Evolutionary conservation across 2,329 filamentous ascomycete species (phyloP).

Genomic region (Neoascochyta sp.): DNA sequence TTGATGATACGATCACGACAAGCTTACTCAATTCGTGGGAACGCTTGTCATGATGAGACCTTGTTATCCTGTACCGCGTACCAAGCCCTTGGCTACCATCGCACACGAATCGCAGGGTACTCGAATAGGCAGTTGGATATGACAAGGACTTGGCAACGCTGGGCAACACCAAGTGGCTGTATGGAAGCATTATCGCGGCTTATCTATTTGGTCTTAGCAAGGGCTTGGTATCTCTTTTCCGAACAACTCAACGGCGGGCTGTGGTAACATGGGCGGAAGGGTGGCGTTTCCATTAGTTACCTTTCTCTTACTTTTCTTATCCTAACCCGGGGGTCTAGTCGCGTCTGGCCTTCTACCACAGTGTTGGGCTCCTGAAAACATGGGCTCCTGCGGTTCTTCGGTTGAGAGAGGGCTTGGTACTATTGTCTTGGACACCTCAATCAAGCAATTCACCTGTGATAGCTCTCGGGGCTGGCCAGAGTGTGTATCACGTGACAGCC

Average conservation of each 20-base stretch:
- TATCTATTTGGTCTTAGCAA: constrained; percentile 20
- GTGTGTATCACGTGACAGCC: no score
- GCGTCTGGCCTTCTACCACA: constrained; percentile 13
- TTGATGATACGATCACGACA: no score
- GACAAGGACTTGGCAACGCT: constrained; percentile 11
- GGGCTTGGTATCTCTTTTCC: constrained; percentile 20
- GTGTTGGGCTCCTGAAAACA: constrained; percentile 15
- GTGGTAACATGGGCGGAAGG: constrained; percentile 9
- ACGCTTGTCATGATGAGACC: constrained; percentile 10
- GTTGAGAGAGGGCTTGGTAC: constrained; percentile 12
- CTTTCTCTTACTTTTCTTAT: constrained; percentile 20
- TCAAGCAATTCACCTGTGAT: constrained; percentile 9
- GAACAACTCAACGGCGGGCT: constrained; percentile 11
- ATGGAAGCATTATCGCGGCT: constrained; percentile 12
- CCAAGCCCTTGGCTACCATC: constrained; percentile 20
- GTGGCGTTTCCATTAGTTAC: constrained; percentile 11
- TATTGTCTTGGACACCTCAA: constrained; percentile 9
- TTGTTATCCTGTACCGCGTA: constrained; percentile 11
- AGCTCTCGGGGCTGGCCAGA: constrained; percentile 11
- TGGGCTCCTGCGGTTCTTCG: constrained; percentile 13
- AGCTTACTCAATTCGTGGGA: no score
- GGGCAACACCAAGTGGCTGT: constrained; percentile 5
- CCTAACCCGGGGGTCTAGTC: constrained; percentile 10
- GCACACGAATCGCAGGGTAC: constrained; percentile 3
- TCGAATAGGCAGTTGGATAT: constrained; percentile 9